Base-by-base conservation (phyloP, 305 asterid genomes). In the Fraxinus albicans region DNA sequence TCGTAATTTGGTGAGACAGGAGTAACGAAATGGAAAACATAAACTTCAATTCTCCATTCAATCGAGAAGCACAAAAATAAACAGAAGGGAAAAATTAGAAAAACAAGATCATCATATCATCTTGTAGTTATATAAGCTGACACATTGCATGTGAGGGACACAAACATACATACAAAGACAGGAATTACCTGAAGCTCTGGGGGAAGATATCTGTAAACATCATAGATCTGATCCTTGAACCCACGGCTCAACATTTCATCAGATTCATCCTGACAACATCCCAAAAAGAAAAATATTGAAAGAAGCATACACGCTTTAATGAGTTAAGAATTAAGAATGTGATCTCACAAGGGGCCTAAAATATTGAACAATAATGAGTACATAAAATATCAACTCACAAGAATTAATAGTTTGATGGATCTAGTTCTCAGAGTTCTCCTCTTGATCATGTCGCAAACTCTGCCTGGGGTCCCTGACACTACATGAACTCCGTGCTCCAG, bases 181-280 rank as follows among this genome's bases (percentile, higher is more conserved):
- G 10, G 47, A 8, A 34, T 44, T 70, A 91, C 98, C 98, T 95
- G 98, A 82, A 95, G 98, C 76, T 95, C 98, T 40, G 98, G 98
- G 17, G 98, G 98, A 88, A 95, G 98, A 88, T 95, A 95, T 89
- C 98, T 89, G 86, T 95, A 95, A 76, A 95, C 98, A 87, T 96
- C 99, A 85, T 96, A 94, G 81, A 94, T 95, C 88, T 95, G 98
- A 88, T 95, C 98, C 92, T 95, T 94, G 76, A 95, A 95, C 70
- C 99, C 99, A 81, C 97, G 94, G 91, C 97, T 94, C 93, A 95
- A 79, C 99, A 95, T 95, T 90, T 95, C 99, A 87, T 95, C 99
- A 80, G 99, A 95, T 85, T 95, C 99, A 82, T 94, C 99, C 99
- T 95, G 81, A 53, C 42, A 80, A 83, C 34, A 40, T 35, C 78